Evolutionary conservation across 2,329 filamentous ascomycete genomes (phyloP).

Genomic region (Exophiala sp.): DNA sequence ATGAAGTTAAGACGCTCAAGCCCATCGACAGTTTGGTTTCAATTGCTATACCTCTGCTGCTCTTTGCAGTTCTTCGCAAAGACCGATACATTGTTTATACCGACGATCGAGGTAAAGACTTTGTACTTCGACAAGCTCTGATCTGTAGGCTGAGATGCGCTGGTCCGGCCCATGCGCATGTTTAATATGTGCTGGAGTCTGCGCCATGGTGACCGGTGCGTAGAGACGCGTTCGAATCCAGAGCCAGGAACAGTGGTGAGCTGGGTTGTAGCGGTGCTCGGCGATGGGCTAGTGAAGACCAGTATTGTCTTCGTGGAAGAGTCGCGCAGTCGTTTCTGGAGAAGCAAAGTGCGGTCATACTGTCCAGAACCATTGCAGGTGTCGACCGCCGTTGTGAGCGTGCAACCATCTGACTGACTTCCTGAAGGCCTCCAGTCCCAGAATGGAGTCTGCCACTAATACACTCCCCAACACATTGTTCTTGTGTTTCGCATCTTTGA

Average conservation of each 20-base stretch:
- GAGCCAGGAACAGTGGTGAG: too few species aligned
- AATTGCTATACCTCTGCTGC: conserved; percentile 11
- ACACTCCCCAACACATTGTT: neutral
- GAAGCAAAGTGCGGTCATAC: too few species aligned
- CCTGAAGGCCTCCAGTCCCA: neutral
- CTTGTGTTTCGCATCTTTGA: too few species aligned
- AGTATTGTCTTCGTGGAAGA: neutral
- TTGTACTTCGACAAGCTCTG: conserved; percentile 18
- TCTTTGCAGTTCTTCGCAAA: conserved; percentile 20
- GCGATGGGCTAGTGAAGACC: too few species aligned
- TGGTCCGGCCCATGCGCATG: neutral
- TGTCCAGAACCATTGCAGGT: too few species aligned
- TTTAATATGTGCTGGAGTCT: conserved; percentile 5
- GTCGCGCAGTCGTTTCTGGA: neutral
- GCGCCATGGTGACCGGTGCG: neutral
- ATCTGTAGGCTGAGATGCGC: conserved; percentile 12
- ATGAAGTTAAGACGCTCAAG: too few species aligned
- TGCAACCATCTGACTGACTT: neutral
- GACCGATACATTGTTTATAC: conserved; percentile 24
- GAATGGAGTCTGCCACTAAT: neutral
- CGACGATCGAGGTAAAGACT: conserved; percentile 16
- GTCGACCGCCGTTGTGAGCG: too few species aligned
- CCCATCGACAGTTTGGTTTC: too few species aligned
- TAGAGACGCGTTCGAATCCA: too few species aligned
- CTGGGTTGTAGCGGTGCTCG: too few species aligned